Evolutionary conservation across 2,329 filamentous ascomycete species (phyloP), one percentile per base, ranked within the genome.

Genomic region (Aspergillus terreus): DNA sequence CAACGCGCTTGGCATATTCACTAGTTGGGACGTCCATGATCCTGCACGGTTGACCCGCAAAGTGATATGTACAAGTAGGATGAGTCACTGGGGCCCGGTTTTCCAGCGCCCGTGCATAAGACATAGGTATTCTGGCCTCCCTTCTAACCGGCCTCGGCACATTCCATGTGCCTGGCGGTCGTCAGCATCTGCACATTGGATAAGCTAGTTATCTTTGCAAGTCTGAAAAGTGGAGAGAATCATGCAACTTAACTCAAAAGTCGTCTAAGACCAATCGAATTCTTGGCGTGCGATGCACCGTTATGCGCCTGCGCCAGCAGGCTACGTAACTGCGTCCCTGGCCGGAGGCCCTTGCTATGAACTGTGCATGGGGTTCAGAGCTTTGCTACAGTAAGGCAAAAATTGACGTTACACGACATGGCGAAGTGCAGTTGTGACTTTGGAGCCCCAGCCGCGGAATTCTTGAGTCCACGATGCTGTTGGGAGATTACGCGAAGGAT

Each of bases 21-120:
- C 47, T 15, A 27, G 49, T 44, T 36, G 43, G 21, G 48, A 52
- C 40, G 43, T 54, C 54, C 44, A 52, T 44, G 33, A 36, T 19
- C 19, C 15, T 47, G 42, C 44, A 40, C 44, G 11, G 36, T 33
- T 32, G 45, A 21, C 21, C 17, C 4, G 33, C 32, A 38, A 57
- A 53, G 52, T 57, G 58, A 60, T 52, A 51, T 55, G 52, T 57
- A 52, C 41, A 38, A 46, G 40, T 54, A 47, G 43, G 56, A 52
- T 47, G 47, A 56, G 54, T 54, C 56, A 55, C 47, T 44, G 46
- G 19, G 44, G 44, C 43, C 46, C 46, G 49, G 49, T 44, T 33
- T 47, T 49, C 43, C 52, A 57, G 50, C 49, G 49, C 23, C 19
- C 11, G 50, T 54, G 56, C 53, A 57, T 51, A 51, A 55, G 56